These are phyloP conservation scores for Aleurites moluccanus DNA, from an alignment of 441 rosid genomes.

Conservation along the genomic window DNA sequence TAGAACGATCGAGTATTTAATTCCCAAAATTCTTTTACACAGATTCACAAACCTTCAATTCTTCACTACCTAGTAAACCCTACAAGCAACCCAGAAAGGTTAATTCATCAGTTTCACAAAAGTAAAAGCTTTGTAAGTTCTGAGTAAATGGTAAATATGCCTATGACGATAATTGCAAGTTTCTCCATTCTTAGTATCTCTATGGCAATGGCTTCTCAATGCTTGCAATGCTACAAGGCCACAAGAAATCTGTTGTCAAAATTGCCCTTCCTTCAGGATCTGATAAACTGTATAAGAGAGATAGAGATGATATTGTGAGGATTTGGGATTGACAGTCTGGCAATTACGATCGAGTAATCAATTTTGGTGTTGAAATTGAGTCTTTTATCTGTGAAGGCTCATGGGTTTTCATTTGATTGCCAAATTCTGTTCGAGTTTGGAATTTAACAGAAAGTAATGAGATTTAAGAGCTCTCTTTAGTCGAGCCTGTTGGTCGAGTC, in stretches of 20 bases:
- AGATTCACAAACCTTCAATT: no score
- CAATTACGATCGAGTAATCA: slow-evolving; percentile 53
- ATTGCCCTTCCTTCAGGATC: slow-evolving; percentile 62
- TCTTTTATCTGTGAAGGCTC: slow-evolving; percentile 74
- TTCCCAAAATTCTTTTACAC: no score
- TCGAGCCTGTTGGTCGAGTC: slow-evolving; percentile 80
- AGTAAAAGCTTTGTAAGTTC: slow-evolving; percentile 44
- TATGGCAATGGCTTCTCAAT: slow-evolving; percentile 53
- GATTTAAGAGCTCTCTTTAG: slow-evolving; percentile 45
- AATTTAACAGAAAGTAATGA: neutral
- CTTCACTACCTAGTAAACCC: no score
- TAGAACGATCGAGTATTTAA: no score
- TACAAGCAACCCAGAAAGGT: no score
- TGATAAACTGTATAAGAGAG: slow-evolving; percentile 63
- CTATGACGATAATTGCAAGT: slow-evolving; percentile 56
- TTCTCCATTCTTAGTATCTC: slow-evolving; percentile 59
- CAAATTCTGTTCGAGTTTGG: slow-evolving; percentile 57
- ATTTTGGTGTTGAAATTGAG: slow-evolving; percentile 66
- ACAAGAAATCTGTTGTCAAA: slow-evolving; percentile 57
- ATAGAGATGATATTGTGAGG: slow-evolving; percentile 64
- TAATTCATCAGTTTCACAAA: no score
- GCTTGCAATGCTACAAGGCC: slow-evolving; percentile 68
- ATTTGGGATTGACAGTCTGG: slow-evolving; percentile 74
- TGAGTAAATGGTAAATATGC: slow-evolving; percentile 71
- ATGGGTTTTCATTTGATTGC: slow-evolving; percentile 74